Conservation (phyloP, 1,284 basidiomycete species). For the Schizophyllum amplum region DNA sequence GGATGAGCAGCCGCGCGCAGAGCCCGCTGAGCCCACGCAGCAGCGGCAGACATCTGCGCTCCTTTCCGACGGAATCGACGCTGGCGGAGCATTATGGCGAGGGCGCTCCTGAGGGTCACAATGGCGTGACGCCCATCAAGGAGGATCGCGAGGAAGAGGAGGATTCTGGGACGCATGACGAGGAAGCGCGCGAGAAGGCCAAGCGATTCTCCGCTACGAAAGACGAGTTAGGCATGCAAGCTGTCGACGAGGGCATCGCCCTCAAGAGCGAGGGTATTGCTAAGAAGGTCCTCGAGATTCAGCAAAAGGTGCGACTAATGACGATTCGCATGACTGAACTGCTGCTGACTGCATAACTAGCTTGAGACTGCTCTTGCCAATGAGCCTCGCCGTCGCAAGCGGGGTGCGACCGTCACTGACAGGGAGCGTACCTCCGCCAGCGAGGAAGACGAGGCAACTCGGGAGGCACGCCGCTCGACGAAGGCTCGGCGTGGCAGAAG, state of each 20-base stretch:
- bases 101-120: slow-evolving; percentile 17
- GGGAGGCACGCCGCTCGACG: slow-evolving; percentile 17
- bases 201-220: slow-evolving; percentile 69
- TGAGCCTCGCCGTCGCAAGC: slow-evolving; percentile 29
- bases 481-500: background rate
- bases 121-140: background rate
- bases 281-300: slow-evolving; percentile 75
- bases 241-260: slow-evolving; percentile 76
- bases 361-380: slow-evolving; percentile 60
- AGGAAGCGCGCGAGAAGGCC: slow-evolving; percentile 54
- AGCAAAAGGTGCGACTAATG: slow-evolving; percentile 55
- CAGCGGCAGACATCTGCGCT: slow-evolving; percentile 53
- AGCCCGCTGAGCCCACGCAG: slow-evolving; percentile 19
- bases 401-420: slow-evolving; percentile 37
- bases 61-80: slow-evolving; percentile 68
- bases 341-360: slow-evolving; percentile 26
- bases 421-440: slow-evolving; percentile 29
- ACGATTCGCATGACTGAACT: slow-evolving; percentile 5
- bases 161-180: slow-evolving; percentile 40
- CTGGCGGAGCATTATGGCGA: slow-evolving; percentile 56
- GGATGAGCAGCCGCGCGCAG: slow-evolving; percentile 43
- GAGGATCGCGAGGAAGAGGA: slow-evolving; percentile 25
- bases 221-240: slow-evolving; percentile 59
- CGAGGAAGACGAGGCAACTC: too few relatives aligned
- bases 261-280: slow-evolving; percentile 77